phyloP scores from a whole-genome alignment of 805 yeast species.

The Candida sonorensis region DNA sequence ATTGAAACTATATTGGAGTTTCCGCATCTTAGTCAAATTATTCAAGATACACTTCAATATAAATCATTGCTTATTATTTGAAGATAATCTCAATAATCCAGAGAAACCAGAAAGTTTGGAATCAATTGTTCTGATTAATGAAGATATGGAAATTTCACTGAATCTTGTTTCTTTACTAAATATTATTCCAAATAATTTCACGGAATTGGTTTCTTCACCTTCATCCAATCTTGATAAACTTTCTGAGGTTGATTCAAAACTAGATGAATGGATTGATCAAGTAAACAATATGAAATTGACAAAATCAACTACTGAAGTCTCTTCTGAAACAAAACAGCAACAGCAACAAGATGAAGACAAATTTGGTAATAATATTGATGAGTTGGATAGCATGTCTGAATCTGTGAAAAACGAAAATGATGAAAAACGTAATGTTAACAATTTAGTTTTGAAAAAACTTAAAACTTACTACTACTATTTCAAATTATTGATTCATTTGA shows the following conservation, averaged over 20 bases:
- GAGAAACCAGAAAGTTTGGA: constrained; percentile 29
- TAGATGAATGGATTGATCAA: too few relatives aligned
- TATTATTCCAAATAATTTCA: constrained; percentile 25
- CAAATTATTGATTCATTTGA: constrained; percentile 20
- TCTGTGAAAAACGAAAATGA: too few relatives aligned
- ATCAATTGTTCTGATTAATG: constrained; percentile 26
- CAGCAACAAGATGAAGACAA: too few relatives aligned
- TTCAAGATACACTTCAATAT: constrained; percentile 24
- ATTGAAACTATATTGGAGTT: constrained; percentile 39
- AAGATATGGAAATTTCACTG: constrained; percentile 28
- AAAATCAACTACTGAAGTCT: too few relatives aligned
- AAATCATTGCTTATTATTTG: constrained; percentile 5
- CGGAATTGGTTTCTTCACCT: constrained; percentile 13
- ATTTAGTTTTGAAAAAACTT: constrained; percentile 19
- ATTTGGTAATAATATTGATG: too few relatives aligned
- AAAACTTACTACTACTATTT: constrained; percentile 25
- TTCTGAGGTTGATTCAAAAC: too few relatives aligned
- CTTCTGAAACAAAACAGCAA: too few relatives aligned
- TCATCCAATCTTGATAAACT: too few relatives aligned
- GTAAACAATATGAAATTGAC: background rate
- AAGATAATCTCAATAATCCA: constrained; percentile 12
- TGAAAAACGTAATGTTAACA: too few relatives aligned
- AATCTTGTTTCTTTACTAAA: constrained; percentile 27
- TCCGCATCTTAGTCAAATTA: constrained; percentile 27
- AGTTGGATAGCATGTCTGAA: too few relatives aligned